Base-by-base conservation (phyloP, 495 filamentous ascomycete genomes). In the Tuber brumale region DNA sequence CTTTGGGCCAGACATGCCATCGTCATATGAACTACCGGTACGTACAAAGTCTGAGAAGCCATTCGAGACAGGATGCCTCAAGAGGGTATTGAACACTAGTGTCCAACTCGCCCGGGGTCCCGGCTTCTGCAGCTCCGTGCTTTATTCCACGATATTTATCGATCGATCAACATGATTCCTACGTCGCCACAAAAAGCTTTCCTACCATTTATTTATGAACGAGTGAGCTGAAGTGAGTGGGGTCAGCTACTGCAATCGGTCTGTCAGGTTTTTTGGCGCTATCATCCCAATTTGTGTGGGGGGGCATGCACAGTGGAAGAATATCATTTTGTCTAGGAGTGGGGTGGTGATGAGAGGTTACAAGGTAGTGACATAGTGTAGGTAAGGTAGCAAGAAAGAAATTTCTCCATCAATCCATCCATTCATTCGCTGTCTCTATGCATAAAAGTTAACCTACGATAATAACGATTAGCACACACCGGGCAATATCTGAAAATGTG, bases 401-500 rank as follows among this genome's bases (percentile, higher is more conserved):
- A 66, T 66, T 66, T 35, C 31, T 27, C 27, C 57, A 7, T 12
- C 14, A 35, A 66, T 18, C 57, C n/a, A 66, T 66, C 57, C 57
- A 18, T 66, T 14, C 57, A 66, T 66, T 35, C 27, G 14, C 70
- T 70, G 66, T 45, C 42, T 80, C 85, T 87, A 89, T 72, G 88
- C 88, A 79, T 89, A 89, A 81, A 89, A 89, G 80, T 89, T 89
- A 84, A 89, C 88, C 88, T 89, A 73, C 18, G 70, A 69, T 69
- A 31, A n/a, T 35, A 39, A 79, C 85, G 81, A 86, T 86, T 71
- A 81, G 70, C 9, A 79, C 44, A 51, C 35, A 9, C 16, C 35
- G 3, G 27, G 27, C n/a, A 35, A 35, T 35, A 27, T 35, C 27
- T 8, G 6, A 35, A 12, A 48, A 31, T 35, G 42, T 19, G 48